These are phyloP conservation scores for Naegleria gruberi DNA, from an alignment of 208 protist genomes.

Conservation along the genomic window DNA sequence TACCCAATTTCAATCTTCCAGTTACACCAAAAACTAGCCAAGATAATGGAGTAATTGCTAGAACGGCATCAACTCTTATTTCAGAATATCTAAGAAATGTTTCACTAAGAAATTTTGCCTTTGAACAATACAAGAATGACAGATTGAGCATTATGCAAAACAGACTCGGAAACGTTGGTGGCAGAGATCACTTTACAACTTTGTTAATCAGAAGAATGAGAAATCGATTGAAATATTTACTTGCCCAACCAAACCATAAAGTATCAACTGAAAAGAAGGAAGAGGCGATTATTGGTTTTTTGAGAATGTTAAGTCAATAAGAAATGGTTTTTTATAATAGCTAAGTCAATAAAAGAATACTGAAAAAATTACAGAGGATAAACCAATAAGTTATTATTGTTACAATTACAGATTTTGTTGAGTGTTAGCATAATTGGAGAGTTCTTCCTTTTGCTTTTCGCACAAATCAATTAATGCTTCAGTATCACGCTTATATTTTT, in stretches of 20 bases:
- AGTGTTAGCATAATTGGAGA: not conserved
- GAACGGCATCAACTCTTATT: not conserved
- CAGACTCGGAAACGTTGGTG: not conserved
- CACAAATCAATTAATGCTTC: not conserved
- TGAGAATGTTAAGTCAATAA: too few relatives aligned
- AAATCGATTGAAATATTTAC: not conserved
- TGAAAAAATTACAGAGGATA: too few relatives aligned
- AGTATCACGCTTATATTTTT: not conserved
- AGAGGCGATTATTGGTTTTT: not conserved
- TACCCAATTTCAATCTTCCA: not conserved
- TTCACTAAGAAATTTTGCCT: not conserved
- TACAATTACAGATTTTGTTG: too few relatives aligned
- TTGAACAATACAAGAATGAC: not conserved
- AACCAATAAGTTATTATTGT: too few relatives aligned
- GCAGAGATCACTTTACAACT: not conserved
- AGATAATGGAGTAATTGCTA: not conserved
- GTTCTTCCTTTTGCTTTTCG: conserved; percentile 17
- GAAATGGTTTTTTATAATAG: too few relatives aligned
- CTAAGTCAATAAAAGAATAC: too few relatives aligned
- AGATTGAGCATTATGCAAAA: not conserved
- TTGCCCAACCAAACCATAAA: not conserved
- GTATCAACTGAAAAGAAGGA: not conserved
- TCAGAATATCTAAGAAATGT: not conserved
- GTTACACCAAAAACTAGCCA: not conserved
- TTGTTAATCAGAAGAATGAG: not conserved